Evolutionary conservation across 148 eudicot genomes (phyloP), one percentile per base, ranked within the genome.

Genomic region (Nyssa sinensis): DNA sequence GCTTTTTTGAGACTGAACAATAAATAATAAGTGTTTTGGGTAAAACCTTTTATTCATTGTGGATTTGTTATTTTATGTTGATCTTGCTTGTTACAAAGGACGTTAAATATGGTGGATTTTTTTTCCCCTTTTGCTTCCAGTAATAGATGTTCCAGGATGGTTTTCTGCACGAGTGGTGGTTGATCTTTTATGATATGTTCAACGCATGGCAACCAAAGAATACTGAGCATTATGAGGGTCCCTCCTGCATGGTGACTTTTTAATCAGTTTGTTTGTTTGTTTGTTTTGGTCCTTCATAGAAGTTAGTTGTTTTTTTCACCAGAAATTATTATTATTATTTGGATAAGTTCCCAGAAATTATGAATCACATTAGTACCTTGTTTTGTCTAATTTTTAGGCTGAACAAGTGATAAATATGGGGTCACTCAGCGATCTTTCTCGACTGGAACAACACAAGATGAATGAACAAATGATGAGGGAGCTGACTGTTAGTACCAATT

Each of bases 111-210:
- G 58, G 29, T n/a, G 29, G 33, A 7, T 65, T 34, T 8, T 33
- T 34, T 12, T 70, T 57, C 24, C 24, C 30, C 23, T 57, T 34
- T 58, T 24, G 25, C 14, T 71, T 59, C 33, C 64, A 71, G 74
- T 31, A 4, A 16, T 57, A 33, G 32, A 71, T 71, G 74, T 58
- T 71, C 74, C 64, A 57, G n/a, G 74, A 35, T 16, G 74, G 64
- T 58, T 71, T 71, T 58, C 74, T 71, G 10, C 64, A 14, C 3
- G 74, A 71, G 33, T 71, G 64, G 74, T 71, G 74, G 74, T 58
- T 58, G 64, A 71, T 16, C 23, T 33, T 57, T 58, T 37, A 57
- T 34, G 64, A 71, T 3, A 71, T 58, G 44, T 71, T 57, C 8
- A 33, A 34, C 14, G 64, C 49, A 23, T 14, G 14, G 51, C 33